These are phyloP conservation scores for Saturnispora besseyi DNA, from an alignment of 805 yeast species.

Conservation along the genomic window DNA sequence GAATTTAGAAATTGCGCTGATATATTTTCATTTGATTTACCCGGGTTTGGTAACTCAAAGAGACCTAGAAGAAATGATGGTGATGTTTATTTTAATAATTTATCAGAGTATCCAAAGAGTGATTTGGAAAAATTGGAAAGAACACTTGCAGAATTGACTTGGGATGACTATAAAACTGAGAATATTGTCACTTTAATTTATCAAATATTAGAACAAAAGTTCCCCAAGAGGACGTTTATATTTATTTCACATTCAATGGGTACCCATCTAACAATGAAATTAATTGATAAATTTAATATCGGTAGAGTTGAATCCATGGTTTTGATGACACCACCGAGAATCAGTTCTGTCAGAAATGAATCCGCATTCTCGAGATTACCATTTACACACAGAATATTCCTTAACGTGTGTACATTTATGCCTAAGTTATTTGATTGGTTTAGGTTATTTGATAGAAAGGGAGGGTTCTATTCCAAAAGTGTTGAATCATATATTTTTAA, in stretches of 20 bases:
- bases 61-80: constrained; percentile 11
- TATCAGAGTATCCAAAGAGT: constrained; percentile 19
- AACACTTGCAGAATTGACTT: constrained; percentile 28
- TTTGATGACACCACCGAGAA: constrained; percentile 39
- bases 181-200: constrained; percentile 33
- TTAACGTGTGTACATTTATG: constrained; percentile 29
- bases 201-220: constrained; percentile 30
- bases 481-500: constrained; percentile 45
- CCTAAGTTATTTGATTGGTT: constrained; percentile 46
- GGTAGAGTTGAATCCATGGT: constrained; percentile 39
- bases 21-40: constrained; percentile 67
- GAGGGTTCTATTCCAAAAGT: constrained; percentile 52
- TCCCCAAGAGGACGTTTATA: constrained; percentile 37
- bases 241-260: constrained; percentile 53
- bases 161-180: constrained; percentile 36
- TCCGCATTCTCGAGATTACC: constrained; percentile 13
- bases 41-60: constrained; percentile 72
- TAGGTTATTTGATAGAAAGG: constrained; percentile 50
- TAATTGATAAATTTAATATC: constrained; percentile 30
- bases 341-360: constrained; percentile 6
- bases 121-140: constrained; percentile 16
- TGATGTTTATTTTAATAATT: constrained; percentile 11
- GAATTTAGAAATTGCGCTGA: constrained; percentile 54
- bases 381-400: constrained; percentile 11
- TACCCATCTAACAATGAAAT: constrained; percentile 36